phyloP scores from a whole-genome alignment of 495 filamentous ascomycete species.

The Hypomontagnella monticulosa region DNA sequence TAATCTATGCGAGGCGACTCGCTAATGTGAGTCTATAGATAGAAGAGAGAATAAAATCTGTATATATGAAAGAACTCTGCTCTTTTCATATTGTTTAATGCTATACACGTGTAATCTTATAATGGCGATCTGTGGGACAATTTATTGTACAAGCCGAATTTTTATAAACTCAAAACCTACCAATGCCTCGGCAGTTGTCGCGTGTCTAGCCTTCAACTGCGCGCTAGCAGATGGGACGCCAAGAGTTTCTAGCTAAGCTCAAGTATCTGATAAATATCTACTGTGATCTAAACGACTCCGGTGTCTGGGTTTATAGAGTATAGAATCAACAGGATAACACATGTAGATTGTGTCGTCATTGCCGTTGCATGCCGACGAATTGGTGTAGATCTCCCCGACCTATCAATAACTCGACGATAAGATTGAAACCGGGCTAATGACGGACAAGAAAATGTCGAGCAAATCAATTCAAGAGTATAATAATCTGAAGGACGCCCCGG shows the following conservation, averaged over 20 bases:
- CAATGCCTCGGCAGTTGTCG: conserved; percentile 24
- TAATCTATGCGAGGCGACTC: not conserved
- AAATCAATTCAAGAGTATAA: not conserved
- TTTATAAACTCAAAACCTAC: conserved; percentile 3
- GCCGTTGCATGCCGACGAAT: conserved; percentile 8
- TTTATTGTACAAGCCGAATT: too few relatives aligned
- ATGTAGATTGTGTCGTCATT: conserved; percentile 6
- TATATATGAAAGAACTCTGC: conserved; percentile 2
- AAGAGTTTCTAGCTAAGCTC: conserved; percentile 6
- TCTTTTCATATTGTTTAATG: too few relatives aligned
- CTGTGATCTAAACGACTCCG: too few relatives aligned
- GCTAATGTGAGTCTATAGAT: not conserved
- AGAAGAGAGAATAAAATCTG: conserved; percentile 14
- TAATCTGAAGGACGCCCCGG: conserved; percentile 4
- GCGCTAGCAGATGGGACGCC: not conserved
- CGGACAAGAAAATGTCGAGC: not conserved
- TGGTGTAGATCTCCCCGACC: not conserved
- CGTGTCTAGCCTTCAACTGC: conserved; percentile 10
- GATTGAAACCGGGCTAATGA: not conserved
- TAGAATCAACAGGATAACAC: conserved; percentile 3
- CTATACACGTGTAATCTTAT: too few relatives aligned
- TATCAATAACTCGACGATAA: not conserved
- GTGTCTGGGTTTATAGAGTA: too few relatives aligned
- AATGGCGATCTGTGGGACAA: too few relatives aligned
- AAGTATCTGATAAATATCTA: conserved; percentile 6